Percentiles rank a stretch among this genome's conserved stretches.
Conservation (phyloP, 805 yeast species). For the Lachancea nothofagi region DNA sequence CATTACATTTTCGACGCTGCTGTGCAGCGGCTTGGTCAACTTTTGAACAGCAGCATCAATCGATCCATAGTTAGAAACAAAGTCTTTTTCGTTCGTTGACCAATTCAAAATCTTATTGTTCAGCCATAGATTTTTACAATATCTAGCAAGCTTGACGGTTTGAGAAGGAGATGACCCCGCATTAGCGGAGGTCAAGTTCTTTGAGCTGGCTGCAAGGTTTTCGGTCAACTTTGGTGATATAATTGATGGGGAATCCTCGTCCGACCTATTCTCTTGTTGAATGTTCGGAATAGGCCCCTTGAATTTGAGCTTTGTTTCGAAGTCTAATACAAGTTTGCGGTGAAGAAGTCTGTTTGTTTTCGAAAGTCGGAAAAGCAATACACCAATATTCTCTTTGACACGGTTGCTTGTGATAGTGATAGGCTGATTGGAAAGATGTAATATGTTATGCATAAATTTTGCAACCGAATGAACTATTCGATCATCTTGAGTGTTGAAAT, state of each 20-base stretch:
- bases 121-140: slow-evolving; percentile 37
- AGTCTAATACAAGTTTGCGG: slow-evolving; percentile 18
- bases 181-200: slow-evolving; percentile 9
- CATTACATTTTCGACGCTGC: slow-evolving; percentile 18
- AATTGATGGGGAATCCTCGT: slow-evolving; percentile 23
- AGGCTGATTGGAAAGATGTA: slow-evolving; percentile 13
- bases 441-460: slow-evolving; percentile 23
- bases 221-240: slow-evolving; percentile 29
- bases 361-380: slow-evolving; percentile 19
- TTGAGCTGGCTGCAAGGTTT: slow-evolving; percentile 24
- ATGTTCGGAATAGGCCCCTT: slow-evolving; percentile 14
- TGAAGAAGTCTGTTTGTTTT: slow-evolving; percentile 24
- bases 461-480: slow-evolving; percentile 24
- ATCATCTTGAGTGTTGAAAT: slow-evolving; percentile 12
- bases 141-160: slow-evolving; percentile 29
- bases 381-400: slow-evolving; percentile 15
- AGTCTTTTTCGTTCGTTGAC: slow-evolving; percentile 29
- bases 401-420: slow-evolving; percentile 13
- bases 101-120: slow-evolving; percentile 35
- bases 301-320: slow-evolving; percentile 22
- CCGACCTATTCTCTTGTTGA: slow-evolving; percentile 9
- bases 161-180: slow-evolving; percentile 19
- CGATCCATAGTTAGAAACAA: slow-evolving; percentile 27
- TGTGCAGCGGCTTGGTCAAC: slow-evolving; percentile 22
- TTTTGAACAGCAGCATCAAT: slow-evolving; percentile 34